Evolutionary conservation across 306 rosid species (phyloP).

Genomic region (Casuarina glauca): DNA sequence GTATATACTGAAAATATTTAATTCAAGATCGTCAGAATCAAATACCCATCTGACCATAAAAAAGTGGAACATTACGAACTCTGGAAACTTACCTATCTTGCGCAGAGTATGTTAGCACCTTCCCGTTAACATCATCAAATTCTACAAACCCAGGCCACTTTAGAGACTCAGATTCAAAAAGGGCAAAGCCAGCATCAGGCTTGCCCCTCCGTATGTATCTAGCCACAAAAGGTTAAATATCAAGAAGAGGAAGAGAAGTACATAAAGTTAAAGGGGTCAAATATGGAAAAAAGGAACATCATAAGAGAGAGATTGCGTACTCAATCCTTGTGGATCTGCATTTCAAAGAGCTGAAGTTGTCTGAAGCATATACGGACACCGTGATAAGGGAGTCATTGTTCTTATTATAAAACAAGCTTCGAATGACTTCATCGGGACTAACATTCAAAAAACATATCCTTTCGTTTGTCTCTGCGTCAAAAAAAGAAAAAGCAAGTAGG

Average conservation of each 20-base stretch:
- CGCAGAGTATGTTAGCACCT: slow-evolving; percentile 89
- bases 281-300: neutral
- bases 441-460: slow-evolving; percentile 88
- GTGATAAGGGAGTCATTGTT: slow-evolving; percentile 92
- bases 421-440: slow-evolving; percentile 84
- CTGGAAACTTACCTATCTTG: slow-evolving; percentile 58
- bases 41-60: neutral
- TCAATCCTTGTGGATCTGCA: slow-evolving; percentile 92
- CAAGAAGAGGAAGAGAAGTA: slow-evolving; percentile 18
- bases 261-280: slow-evolving; percentile 1
- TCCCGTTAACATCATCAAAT: slow-evolving; percentile 94
- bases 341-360: slow-evolving; percentile 89
- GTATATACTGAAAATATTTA: slow-evolving; percentile 64
- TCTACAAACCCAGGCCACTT: slow-evolving; percentile 99
- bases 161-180: slow-evolving; percentile 82
- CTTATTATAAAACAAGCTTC: slow-evolving; percentile 88
- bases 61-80: slow-evolving; percentile 9
- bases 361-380: slow-evolving; percentile 92
- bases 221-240: slow-evolving; percentile 20
- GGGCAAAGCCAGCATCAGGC: slow-evolving; percentile 91
- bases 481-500: slow-evolving; percentile 13
- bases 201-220: slow-evolving; percentile 85
- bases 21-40: slow-evolving; percentile 20
- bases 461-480: slow-evolving; percentile 71
- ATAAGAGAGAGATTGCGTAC: slow-evolving; percentile 39